A percentile compares a stretch with the other conserved stretches of the same genome.
Conservation (phyloP, 176 grass and related monocot genomes). For the Thalia dealbata region DNA sequence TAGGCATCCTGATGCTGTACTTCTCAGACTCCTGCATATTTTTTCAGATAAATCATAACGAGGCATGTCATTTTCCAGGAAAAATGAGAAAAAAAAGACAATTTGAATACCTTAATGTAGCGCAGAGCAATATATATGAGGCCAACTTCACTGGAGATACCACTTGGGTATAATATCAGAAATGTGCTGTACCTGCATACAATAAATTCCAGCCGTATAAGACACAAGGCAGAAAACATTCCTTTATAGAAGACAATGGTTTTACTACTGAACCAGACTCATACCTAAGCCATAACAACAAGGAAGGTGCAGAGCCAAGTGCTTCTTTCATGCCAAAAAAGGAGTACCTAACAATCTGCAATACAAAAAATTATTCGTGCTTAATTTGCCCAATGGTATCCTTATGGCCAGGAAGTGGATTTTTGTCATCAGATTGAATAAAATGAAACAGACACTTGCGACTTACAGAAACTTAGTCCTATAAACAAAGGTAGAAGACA, state of each 20-base stretch:
- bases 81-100: neutral
- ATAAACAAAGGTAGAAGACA: neutral
- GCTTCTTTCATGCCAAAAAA: constrained; percentile 90
- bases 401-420: no score
- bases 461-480: neutral
- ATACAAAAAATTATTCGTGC: neutral
- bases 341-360: constrained; percentile 83
- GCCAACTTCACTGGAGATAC: constrained; percentile 47
- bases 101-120: constrained; percentile 33
- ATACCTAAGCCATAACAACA: constrained; percentile 92
- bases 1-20: constrained; percentile 30
- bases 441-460: neutral
- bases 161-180: constrained; percentile 39
- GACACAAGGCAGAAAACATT: neutral
- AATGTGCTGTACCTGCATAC: constrained; percentile 40
- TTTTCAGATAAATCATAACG: neutral
- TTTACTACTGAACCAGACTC: neutral
- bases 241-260: neutral
- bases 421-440: neutral
- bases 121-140: constrained; percentile 39
- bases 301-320: constrained; percentile 59
- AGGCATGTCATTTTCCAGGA: neutral
- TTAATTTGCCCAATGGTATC: neutral
- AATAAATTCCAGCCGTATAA: neutral
- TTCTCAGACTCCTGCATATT: constrained; percentile 23